phyloP scores from a whole-genome alignment of 805 yeast species.

The Ogataea corticis region DNA sequence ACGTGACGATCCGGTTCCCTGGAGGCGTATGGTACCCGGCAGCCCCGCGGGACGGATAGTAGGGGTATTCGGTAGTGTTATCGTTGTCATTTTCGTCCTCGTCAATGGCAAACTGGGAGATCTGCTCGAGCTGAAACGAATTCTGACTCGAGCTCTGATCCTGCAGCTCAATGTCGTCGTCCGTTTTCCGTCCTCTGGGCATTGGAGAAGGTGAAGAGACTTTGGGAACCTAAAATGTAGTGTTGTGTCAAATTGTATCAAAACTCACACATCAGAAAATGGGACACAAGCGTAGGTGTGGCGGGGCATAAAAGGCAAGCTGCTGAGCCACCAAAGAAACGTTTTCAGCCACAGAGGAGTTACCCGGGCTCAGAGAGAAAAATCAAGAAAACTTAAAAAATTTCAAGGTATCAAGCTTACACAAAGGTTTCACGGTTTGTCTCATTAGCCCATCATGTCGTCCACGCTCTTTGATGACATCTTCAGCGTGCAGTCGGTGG shows the following conservation, averaged over 20 bases:
- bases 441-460: conserved; percentile 58
- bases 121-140: conserved; percentile 19
- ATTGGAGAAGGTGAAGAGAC: not conserved
- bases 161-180: conserved; percentile 25
- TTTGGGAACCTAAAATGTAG: not conserved
- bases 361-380: not conserved
- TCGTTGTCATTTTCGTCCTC: conserved; percentile 16
- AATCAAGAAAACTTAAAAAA: not conserved
- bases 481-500: conserved; percentile 81
- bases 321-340: too few relatives aligned
- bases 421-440: too few relatives aligned
- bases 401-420: too few relatives aligned
- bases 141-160: conserved; percentile 21
- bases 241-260: not conserved
- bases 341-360: not conserved
- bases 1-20: not conserved
- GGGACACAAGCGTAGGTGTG: not conserved
- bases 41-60: conserved; percentile 7
- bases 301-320: too few relatives aligned
- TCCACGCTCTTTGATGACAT: conserved; percentile 89
- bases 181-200: conserved; percentile 6
- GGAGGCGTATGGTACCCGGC: conserved; percentile 2
- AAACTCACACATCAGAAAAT: not conserved
- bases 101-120: conserved; percentile 28
- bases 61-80: conserved; percentile 18